A percentile compares a stretch with the other conserved stretches of the same genome.
Evolutionary conservation across 106 monocot genomes (phyloP).

Genomic region (Platanthera zijinensis): DNA sequence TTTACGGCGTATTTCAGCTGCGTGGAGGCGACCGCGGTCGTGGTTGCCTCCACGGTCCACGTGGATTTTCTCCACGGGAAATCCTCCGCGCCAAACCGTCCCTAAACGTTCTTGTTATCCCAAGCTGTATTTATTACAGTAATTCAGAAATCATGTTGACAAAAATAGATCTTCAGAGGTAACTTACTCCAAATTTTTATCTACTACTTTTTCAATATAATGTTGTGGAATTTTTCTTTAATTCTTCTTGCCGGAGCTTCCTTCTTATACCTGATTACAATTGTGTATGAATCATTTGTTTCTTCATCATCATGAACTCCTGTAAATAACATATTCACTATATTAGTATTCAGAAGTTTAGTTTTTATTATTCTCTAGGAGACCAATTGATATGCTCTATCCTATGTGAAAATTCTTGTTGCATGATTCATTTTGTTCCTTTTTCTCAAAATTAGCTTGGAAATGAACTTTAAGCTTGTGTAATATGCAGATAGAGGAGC

Average conservation of each 20-base stretch:
- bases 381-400: neutral
- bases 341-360: neutral
- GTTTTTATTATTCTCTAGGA: neutral
- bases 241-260: neutral
- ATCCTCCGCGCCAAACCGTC: no score
- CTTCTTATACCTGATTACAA: neutral
- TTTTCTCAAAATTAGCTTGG: neutral
- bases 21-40: no score
- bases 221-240: neutral
- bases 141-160: neutral
- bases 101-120: no score
- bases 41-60: no score
- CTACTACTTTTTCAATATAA: neutral
- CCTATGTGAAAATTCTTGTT: neutral
- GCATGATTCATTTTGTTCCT: neutral
- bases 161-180: neutral
- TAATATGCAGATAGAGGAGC: slow-evolving; percentile 84
- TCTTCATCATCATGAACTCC: neutral
- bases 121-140: neutral
- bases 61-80: no score
- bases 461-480: slow-evolving; percentile 5
- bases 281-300: neutral
- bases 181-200: neutral
- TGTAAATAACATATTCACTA: neutral
- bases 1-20: no score